Evolutionary conservation across 2,329 filamentous ascomycete genomes (phyloP), one percentile per base, ranked within the genome.

Genomic region (Venturia oleaginea): DNA sequence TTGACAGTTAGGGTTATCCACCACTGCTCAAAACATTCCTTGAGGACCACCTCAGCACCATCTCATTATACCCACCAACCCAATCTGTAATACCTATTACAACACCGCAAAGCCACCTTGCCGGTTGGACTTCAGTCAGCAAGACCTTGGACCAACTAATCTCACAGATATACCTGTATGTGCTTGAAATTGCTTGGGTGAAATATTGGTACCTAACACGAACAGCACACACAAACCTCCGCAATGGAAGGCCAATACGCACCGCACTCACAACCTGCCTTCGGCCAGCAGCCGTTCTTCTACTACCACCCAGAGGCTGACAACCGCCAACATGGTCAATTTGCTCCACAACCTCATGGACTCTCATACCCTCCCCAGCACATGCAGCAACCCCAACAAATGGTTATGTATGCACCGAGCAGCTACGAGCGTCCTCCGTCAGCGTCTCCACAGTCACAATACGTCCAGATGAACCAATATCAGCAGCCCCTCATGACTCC

Each of bases 281-380:
- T 90, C 81, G 86, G 83, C 67, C 88, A 90, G 78, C 84, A 87
- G 69, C 81, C 89, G 66, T 95, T 92, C 81, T 92, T 90, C 83
- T 94, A 92, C 82, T 96, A 93, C 81, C 88, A 86, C 72, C 86
- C 89, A 69, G 90, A 94, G 70, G 81, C 85, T 67, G 88, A 92
- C 74, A 83, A 83, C 72, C 83, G 87, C 72, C 88, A 89, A 73
- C 88, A 92, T 77, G 86, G 86, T 64, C 87, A 90, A 77, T 92
- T 91, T 80, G 84, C 86, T 68, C 83, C 85, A 67, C 83, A 85
- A 73, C 85, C 83, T 66, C 82, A 79, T 59, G 73, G 76, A 65
- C 76, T 77, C 67, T 69, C 71, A 66, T 69, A 72, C 71, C 79
- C 73, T 68, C 74, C 76, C 67, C 78, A 76, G 71, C 81, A 76